Evolutionary conservation across 2,329 filamentous ascomycete genomes (phyloP), one percentile per base, ranked within the genome.

Genomic region (Paecilomyces formosus): DNA sequence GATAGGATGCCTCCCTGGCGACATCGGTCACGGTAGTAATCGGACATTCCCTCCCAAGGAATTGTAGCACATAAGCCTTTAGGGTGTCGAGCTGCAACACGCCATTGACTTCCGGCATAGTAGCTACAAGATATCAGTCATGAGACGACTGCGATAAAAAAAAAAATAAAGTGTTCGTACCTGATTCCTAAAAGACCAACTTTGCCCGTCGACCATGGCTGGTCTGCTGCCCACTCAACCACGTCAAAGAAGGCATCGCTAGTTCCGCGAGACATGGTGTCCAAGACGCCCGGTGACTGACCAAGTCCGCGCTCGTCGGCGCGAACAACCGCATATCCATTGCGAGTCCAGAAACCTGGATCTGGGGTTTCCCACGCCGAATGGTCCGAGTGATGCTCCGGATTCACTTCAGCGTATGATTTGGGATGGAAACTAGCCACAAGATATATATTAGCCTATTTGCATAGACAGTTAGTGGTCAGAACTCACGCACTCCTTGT

Each of bases 1-100:
- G 82, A 83, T 1, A 85, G 67, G 53, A 87, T 87, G 0, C 85
- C 85, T 0, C 85, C 85, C 58, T 87, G 85, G 0, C 83, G 77
- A 61, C 81, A 85, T 0, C 83, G 73, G 60, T 87, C 85, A 1
- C 81, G 74, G 61, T 82, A 83, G 62, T 82, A 82, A 60, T 83
- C 81, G 0, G 75, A 78, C 79, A 82, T 82, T 2, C 81, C 81
- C 63, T 83, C 81, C 80, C 81, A 83, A 0, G 81, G 81, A 53
- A 83, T 74, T 4, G 83, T 80, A 13, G 77, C 78, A 1, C 78
- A 69, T 4, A 84, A 63, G 0, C 80, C 81, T 60, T 80, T 81
- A 0, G 81, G 81, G 52, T 77, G 72, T 3, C 79, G 71, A 2
- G 81, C 80, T 30, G 80, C 81, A 1, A 83, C 81, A 53, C 79